Evolutionary conservation across 2,329 filamentous ascomycete genomes (phyloP).

Genomic region (Blastomyces silverae): DNA sequence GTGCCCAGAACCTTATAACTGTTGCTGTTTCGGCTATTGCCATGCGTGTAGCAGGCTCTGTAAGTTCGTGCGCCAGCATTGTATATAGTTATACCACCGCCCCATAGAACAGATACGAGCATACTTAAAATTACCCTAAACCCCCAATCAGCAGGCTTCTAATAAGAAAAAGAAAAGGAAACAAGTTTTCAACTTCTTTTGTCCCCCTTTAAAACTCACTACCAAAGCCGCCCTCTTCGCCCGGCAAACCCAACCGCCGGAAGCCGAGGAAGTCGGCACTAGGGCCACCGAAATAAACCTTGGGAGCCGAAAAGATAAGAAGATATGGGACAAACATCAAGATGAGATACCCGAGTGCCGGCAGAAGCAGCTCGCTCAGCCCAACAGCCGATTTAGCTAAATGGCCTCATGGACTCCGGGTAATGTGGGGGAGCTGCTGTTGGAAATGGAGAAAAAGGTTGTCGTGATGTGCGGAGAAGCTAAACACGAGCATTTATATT

Average conservation of each 20-base stretch:
- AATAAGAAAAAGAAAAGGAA: not conserved
- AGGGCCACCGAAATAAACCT: not conserved
- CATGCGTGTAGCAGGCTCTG: not conserved
- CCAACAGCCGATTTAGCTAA: not conserved
- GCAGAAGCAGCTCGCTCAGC: too few species aligned
- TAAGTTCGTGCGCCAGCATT: not conserved
- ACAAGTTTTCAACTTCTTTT: not conserved
- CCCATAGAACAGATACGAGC: not conserved
- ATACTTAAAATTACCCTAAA: not conserved
- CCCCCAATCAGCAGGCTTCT: not conserved
- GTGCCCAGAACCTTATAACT: not conserved
- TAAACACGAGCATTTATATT: not conserved
- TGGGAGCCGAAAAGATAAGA: not conserved
- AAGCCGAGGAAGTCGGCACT: slow-evolving; percentile 5
- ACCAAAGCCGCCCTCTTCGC: not conserved
- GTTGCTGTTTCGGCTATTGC: not conserved
- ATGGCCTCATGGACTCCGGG: not conserved
- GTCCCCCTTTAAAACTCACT: not conserved
- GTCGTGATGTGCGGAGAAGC: not conserved
- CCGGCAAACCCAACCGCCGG: not conserved
- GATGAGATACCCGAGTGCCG: not conserved
- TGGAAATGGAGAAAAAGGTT: not conserved
- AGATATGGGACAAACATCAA: not conserved
- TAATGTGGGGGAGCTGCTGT: not conserved
- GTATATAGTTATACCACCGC: not conserved